Conservation (phyloP, 192 early-diverging fungal species). For the Gonapodya prolifera region DNA sequence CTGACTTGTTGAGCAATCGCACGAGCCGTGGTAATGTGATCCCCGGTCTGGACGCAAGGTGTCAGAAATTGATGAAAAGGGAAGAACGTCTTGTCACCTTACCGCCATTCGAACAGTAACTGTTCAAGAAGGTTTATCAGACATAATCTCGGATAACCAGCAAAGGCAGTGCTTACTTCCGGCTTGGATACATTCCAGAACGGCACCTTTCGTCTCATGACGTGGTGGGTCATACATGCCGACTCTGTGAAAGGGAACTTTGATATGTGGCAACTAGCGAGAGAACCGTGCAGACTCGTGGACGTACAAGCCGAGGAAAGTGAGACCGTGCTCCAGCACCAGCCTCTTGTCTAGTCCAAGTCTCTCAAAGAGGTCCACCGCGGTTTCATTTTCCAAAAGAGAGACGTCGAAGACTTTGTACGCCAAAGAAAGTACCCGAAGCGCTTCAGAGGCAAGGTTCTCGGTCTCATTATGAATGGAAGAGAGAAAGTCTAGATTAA, state of each 20-base stretch:
- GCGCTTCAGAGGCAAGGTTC: not conserved
- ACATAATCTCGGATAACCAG: not conserved
- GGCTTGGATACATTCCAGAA: constrained; percentile 7
- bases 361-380: not conserved
- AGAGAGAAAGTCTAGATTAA: not conserved
- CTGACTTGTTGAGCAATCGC: constrained; percentile 17
- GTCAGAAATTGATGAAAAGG: not conserved
- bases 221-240: constrained; percentile 17
- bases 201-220: not conserved
- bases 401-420: constrained; percentile 1
- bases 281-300: too few relatives aligned
- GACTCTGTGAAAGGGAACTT: constrained; percentile 1
- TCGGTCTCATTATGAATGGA: not conserved
- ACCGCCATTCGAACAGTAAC: constrained; percentile 17
- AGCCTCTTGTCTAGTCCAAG: constrained; percentile 7
- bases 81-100: not conserved
- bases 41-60: not conserved
- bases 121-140: constrained; percentile 10
- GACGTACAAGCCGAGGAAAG: constrained; percentile 9
- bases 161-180: constrained; percentile 6
- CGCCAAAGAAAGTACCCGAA: not conserved
- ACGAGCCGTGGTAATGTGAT: constrained; percentile 15
- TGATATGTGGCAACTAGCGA: too few relatives aligned
- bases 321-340: constrained; percentile 10
- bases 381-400: not conserved